These are phyloP conservation scores for Neurospora sublineolata DNA, from an alignment of 495 filamentous ascomycete genomes.

Conservation along the genomic window DNA sequence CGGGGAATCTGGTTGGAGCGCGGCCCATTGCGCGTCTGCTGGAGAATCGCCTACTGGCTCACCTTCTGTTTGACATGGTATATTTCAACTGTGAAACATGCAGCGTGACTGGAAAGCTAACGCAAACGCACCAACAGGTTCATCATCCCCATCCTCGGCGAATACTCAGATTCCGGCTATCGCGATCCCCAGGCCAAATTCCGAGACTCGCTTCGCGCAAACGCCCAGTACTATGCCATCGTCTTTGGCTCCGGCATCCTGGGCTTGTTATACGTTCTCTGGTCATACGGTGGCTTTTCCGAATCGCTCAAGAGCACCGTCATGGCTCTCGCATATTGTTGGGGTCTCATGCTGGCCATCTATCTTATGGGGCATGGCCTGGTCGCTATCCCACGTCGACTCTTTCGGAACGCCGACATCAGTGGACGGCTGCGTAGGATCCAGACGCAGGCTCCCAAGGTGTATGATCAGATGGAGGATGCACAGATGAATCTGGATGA, in stretches of 20 bases:
- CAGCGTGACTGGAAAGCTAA: conserved; percentile 2
- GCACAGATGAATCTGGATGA: conserved; percentile 70
- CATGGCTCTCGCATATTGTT: conserved; percentile 90
- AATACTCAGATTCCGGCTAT: conserved; percentile 88
- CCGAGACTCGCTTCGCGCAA: conserved; percentile 70
- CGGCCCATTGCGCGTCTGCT: conserved; percentile 63
- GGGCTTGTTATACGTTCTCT: conserved; percentile 74
- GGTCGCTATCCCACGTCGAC: conserved; percentile 73
- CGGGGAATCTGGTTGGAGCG: conserved; percentile 56
- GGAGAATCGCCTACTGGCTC: conserved; percentile 93
- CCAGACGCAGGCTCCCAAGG: conserved; percentile 64
- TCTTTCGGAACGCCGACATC: conserved; percentile 66
- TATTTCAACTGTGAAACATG: not conserved
- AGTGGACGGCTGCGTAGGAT: conserved; percentile 59
- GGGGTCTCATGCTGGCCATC: conserved; percentile 81
- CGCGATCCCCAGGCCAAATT: conserved; percentile 71
- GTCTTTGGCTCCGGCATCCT: conserved; percentile 56
- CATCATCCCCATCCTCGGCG: conserved; percentile 84
- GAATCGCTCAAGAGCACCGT: conserved; percentile 63
- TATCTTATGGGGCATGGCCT: conserved; percentile 96
- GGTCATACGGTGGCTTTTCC: conserved; percentile 52
- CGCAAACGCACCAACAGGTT: conserved; percentile 40
- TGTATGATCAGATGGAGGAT: conserved; percentile 82
- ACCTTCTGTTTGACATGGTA: conserved; percentile 92
- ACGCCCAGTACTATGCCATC: conserved; percentile 78